These are phyloP conservation scores for Porphyrellus cyaneotinctus DNA, from an alignment of 768 basidiomycete species.

Conservation along the genomic window DNA sequence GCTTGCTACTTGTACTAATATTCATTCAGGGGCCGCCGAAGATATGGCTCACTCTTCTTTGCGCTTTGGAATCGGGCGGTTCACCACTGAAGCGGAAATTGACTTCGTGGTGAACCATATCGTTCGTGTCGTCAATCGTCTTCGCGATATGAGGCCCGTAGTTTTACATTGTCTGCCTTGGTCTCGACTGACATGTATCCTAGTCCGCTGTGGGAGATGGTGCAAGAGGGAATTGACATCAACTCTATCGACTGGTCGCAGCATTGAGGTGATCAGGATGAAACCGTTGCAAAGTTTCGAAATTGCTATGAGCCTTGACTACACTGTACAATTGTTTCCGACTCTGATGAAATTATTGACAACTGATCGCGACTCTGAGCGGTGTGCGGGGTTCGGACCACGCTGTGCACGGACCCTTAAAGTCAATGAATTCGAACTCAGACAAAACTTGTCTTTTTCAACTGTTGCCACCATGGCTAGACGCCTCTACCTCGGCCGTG, in stretches of 20 bases:
- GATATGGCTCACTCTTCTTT: constrained; percentile 99
- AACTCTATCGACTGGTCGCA: constrained; percentile 93
- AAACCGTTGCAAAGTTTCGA: not conserved
- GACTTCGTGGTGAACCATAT: constrained; percentile 92
- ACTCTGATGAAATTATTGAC: not conserved
- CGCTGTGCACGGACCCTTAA: constrained; percentile 31
- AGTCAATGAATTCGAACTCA: constrained; percentile 31
- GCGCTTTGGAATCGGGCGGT: constrained; percentile 95
- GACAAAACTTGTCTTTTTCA: constrained; percentile 27
- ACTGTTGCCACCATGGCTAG: constrained; percentile 59
- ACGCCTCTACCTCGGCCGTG: constrained; percentile 85
- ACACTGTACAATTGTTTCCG: constrained; percentile 9
- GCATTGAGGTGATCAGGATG: constrained; percentile 32
- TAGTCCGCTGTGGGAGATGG: constrained; percentile 99
- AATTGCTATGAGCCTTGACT: constrained; percentile 10
- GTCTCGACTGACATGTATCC: constrained; percentile 7
- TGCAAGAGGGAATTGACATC: constrained; percentile 97
- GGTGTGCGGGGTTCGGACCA: constrained; percentile 18
- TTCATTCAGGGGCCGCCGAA: constrained; percentile 75
- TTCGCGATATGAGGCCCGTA: constrained; percentile 89
- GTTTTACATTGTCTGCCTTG: not conserved
- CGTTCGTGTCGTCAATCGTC: constrained; percentile 74
- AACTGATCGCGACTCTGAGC: not conserved
- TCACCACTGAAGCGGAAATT: constrained; percentile 95
- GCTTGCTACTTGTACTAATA: not conserved